Base-by-base conservation (phyloP, 2,329 filamentous ascomycete species). In the Botrytis medusae region DNA sequence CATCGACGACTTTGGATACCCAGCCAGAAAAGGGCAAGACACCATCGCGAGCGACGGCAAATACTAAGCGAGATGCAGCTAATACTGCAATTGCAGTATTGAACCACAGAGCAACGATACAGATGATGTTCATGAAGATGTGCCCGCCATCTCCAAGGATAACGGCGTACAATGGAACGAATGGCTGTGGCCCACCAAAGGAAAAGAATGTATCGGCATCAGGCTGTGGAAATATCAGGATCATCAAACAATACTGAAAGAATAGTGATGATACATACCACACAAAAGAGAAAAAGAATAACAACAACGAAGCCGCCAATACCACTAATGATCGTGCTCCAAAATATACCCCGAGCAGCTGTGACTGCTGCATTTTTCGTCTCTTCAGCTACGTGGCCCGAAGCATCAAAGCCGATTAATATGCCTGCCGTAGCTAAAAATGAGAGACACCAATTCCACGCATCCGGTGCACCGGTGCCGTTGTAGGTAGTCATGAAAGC, bases 401-500 rank as follows among this genome's bases (percentile, higher is more conserved):
- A 74, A 40, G 74, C 74, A 34, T 74, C 74, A 14, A 72, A 69
- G 6, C 74, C 73, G 40, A 75, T 72, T 7, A 75, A 73, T 25
- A 71, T 71, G 64, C 73, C 68, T n/a, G 74, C 74, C 20, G 71
- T 72, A n/a, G 71, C 69, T 37, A 72, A 61, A 34, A 65, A 75
- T 1, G 73, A 75, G 6, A 75, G 48, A 73, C 68, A 71, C 74
- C 74, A 73, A 60, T 75, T 74, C 62, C 71, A 71, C 2, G 71
- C 71, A 9, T 71, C 44, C 10, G 65, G 34, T 22, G 74, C 71
- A 37, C 69, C 73, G 2, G 60, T 72, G 29, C 74, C 74, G 32
- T 75, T 75, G 46, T 75, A 75, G 32, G 70, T 74, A n/a, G 73
- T 72, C 44, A 72, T 64, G 40, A 75, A 75, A 22, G 71, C 74